A percentile compares a stretch with the other conserved stretches of the same genome.
These are phyloP conservation scores for Ceriops tagal DNA, from an alignment of 345 rosid species.

Conservation along the genomic window DNA sequence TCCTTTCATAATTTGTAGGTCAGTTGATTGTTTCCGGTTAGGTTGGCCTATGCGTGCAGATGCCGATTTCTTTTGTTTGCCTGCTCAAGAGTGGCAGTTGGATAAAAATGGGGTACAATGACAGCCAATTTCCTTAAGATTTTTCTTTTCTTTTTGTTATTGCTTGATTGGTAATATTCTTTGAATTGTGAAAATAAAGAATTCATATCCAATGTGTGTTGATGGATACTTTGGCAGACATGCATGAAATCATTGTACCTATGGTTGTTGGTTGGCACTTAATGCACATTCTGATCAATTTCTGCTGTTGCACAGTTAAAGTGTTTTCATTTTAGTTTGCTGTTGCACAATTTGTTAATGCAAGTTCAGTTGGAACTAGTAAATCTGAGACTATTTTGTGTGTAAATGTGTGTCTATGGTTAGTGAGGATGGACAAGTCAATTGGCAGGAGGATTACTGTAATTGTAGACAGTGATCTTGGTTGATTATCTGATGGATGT, in stretches of 20 bases:
- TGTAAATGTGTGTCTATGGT: neutral
- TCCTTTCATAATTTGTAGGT: conserved; percentile 47
- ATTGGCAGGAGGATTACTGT: neutral
- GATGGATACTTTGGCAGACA: neutral
- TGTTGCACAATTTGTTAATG: no score
- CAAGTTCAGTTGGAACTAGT: no score
- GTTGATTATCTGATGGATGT: no score
- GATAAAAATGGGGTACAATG: conserved; percentile 62
- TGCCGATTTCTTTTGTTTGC: conserved; percentile 79
- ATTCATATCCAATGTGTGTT: neutral
- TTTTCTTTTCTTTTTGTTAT: neutral
- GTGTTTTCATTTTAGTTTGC: no score
- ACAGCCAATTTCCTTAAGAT: neutral
- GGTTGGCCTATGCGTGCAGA: conserved; percentile 99
- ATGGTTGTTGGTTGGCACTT: neutral
- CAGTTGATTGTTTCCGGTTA: conserved; percentile 88
- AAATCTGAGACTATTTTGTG: no score
- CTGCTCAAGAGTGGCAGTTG: conserved; percentile 26
- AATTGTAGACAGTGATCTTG: no score
- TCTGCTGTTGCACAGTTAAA: no score
- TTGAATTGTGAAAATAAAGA: neutral
- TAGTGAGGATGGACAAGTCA: neutral
- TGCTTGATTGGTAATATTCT: neutral
- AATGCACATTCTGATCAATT: no score
- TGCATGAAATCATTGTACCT: neutral